phyloP scores from a whole-genome alignment of 2,329 filamentous ascomycete genomes.

The Cladosporium sp. region DNA sequence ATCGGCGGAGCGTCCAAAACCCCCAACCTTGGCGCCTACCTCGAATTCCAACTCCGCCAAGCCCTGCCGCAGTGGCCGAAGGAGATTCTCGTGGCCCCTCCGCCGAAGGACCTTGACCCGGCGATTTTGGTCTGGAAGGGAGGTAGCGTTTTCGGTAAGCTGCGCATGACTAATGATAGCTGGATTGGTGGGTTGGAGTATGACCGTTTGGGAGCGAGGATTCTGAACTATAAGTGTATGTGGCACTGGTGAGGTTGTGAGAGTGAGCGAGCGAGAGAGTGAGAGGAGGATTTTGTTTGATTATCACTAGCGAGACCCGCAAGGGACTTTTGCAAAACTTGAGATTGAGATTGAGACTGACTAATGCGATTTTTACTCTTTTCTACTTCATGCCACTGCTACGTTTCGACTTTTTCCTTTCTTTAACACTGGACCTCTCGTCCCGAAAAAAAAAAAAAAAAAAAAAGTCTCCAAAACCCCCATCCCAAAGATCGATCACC shows the following conservation, averaged over 20 bases:
- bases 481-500: too few relatives aligned
- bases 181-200: constrained; percentile 90
- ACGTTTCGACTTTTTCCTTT: too few relatives aligned
- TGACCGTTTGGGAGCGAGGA: constrained; percentile 73
- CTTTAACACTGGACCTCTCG: too few relatives aligned
- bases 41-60: constrained; percentile 76
- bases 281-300: neutral
- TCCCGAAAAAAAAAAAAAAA: too few relatives aligned
- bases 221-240: constrained; percentile 77
- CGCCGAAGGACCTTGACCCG: constrained; percentile 90
- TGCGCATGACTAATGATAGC: constrained; percentile 81
- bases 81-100: constrained; percentile 61
- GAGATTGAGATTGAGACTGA: too few relatives aligned
- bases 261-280: neutral
- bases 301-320: too few relatives aligned
- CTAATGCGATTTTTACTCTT: too few relatives aligned
- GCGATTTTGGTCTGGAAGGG: constrained; percentile 99
- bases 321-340: neutral
- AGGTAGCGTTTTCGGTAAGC: constrained; percentile 88
- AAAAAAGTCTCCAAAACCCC: too few relatives aligned
- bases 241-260: constrained; percentile 49
- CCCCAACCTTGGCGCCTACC: constrained; percentile 69
- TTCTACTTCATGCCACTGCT: too few relatives aligned
- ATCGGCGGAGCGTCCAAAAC: constrained; percentile 80
- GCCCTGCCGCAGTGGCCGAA: constrained; percentile 59